These are phyloP conservation scores for Solanum verrucosum DNA, from an alignment of 257 asterid genomes.

Conservation along the genomic window DNA sequence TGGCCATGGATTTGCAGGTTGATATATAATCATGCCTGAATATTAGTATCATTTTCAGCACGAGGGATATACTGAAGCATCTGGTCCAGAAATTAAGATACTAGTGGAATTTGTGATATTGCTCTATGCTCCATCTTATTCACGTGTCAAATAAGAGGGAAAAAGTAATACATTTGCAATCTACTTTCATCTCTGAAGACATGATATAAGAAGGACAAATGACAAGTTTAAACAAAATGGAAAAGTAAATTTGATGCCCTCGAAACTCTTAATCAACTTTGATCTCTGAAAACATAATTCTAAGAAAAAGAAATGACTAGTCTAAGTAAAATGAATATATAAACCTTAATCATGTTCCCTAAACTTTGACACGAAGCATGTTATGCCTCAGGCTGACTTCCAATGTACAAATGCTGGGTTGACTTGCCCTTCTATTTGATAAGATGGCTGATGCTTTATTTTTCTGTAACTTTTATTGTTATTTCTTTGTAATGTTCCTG, in stretches of 20 bases:
- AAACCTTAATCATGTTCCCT: background rate
- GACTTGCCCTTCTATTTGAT: background rate
- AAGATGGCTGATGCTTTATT: background rate
- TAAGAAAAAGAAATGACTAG: background rate
- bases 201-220: background rate
- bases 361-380: background rate
- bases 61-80: background rate
- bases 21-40: background rate
- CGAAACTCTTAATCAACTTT: background rate
- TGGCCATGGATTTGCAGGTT: background rate
- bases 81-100: background rate
- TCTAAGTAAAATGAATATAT: background rate
- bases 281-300: background rate
- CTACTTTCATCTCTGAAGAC: background rate
- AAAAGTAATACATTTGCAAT: background rate
- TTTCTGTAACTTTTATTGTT: background rate
- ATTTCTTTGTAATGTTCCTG: background rate
- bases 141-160: background rate
- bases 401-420: background rate
- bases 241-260: background rate
- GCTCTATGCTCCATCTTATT: background rate
- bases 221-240: background rate
- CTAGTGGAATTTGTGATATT: background rate
- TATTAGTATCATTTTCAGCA: background rate
- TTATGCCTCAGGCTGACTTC: background rate